These are phyloP conservation scores for Russula dissimulans DNA, from an alignment of 768 basidiomycete species.

Conservation along the genomic window DNA sequence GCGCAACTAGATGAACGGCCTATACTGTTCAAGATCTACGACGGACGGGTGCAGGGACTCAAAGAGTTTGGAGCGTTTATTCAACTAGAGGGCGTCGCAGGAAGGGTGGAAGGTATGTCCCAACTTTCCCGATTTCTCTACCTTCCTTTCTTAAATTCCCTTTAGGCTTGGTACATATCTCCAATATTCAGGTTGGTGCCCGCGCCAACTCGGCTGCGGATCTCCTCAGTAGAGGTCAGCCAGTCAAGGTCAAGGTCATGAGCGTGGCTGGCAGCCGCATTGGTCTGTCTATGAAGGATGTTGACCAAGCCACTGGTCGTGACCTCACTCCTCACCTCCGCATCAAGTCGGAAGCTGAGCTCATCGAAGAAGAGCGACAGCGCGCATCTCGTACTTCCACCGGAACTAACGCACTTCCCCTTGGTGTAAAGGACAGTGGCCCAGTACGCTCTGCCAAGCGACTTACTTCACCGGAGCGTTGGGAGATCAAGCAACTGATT, in stretches of 20 bases:
- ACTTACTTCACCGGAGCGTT: constrained; percentile 91
- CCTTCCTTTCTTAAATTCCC: not conserved
- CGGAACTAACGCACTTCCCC: constrained; percentile 82
- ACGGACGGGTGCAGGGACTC: constrained; percentile 72
- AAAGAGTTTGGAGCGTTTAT: constrained; percentile 98
- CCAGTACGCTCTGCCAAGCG: constrained; percentile 76
- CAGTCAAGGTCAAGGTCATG: constrained; percentile 95
- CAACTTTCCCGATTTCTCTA: constrained; percentile 5
- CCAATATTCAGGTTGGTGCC: constrained; percentile 76
- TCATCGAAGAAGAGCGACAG: constrained; percentile 65
- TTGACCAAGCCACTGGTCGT: constrained; percentile 81
- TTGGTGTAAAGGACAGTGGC: constrained; percentile 45
- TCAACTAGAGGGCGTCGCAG: constrained; percentile 74
- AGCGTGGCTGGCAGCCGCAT: constrained; percentile 75
- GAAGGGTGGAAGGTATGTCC: constrained; percentile 80
- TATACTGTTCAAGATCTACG: constrained; percentile 90
- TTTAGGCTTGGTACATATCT: constrained; percentile 94
- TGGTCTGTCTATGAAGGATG: constrained; percentile 95
- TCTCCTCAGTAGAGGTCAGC: constrained; percentile 72
- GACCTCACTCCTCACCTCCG: constrained; percentile 93
- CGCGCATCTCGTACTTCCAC: constrained; percentile 56
- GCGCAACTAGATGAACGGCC: constrained; percentile 66
- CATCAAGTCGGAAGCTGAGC: constrained; percentile 89
- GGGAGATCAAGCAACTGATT: constrained; percentile 99
- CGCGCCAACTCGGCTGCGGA: constrained; percentile 85